These are phyloP conservation scores for Sordaria brevicollis DNA, from an alignment of 495 filamentous ascomycete species.

Conservation along the genomic window DNA sequence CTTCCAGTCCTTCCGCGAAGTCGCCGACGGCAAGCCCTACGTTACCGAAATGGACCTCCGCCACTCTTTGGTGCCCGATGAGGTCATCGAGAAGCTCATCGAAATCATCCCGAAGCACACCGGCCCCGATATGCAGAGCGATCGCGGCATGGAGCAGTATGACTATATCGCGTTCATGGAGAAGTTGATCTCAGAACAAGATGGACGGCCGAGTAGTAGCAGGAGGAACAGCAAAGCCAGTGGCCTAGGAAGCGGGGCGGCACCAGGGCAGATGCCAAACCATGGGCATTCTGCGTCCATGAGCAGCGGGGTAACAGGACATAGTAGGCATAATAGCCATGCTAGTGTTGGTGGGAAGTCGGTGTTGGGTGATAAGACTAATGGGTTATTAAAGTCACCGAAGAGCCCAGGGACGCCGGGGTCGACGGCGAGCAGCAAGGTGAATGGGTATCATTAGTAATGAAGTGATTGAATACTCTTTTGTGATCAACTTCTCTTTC, in stretches of 20 bases:
- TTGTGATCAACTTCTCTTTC: neutral
- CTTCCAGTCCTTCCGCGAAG: constrained; percentile 91
- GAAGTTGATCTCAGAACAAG: constrained; percentile 44
- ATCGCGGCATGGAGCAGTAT: constrained; percentile 67
- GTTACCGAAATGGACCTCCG: constrained; percentile 95
- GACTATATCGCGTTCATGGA: constrained; percentile 95
- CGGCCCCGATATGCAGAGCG: constrained; percentile 69
- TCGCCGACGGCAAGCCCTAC: constrained; percentile 97
- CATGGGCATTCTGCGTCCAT: neutral
- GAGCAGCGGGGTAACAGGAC: neutral
- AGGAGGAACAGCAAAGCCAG: neutral
- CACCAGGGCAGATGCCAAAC: neutral
- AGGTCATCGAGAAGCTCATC: constrained; percentile 85
- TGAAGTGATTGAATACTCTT: neutral
- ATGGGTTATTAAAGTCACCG: constrained; percentile 21
- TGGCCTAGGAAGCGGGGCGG: neutral
- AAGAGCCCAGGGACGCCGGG: constrained; percentile 5
- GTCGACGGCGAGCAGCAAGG: neutral
- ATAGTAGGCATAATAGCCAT: neutral
- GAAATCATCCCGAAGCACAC: constrained; percentile 72
- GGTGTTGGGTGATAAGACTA: constrained; percentile 17
- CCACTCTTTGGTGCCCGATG: constrained; percentile 88
- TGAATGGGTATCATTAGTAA: constrained; percentile 8
- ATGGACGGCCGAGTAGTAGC: neutral
- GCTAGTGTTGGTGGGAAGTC: neutral